phyloP scores from a whole-genome alignment of 2,329 filamentous ascomycete species.

The Magnaporthales sp. region DNA sequence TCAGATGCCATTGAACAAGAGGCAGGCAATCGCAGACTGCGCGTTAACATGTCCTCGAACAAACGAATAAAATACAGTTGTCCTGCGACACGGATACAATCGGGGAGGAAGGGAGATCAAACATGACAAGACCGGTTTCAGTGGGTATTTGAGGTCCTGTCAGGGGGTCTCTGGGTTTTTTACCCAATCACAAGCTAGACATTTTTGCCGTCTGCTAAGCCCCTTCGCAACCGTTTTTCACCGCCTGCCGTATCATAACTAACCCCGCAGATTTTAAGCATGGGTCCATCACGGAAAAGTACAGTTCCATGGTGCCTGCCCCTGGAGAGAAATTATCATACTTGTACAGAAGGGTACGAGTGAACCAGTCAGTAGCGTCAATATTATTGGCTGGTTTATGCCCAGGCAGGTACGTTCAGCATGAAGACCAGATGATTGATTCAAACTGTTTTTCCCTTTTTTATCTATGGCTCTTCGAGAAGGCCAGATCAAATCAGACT shows the following conservation, averaged over 20 bases:
- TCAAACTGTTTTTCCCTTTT: too few relatives aligned
- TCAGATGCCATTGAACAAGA: not conserved
- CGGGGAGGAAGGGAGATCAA: slow-evolving; percentile 3
- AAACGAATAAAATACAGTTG: not conserved
- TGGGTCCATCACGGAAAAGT: not conserved
- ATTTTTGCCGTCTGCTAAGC: not conserved
- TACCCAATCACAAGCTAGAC: not conserved
- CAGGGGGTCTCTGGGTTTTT: not conserved
- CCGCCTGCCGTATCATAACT: not conserved
- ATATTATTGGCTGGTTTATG: not conserved
- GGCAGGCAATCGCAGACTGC: not conserved
- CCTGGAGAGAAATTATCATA: not conserved
- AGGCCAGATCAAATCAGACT: not conserved
- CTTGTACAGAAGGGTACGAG: too few relatives aligned
- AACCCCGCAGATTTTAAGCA: too few relatives aligned
- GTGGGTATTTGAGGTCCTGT: not conserved
- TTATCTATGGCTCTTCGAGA: not conserved
- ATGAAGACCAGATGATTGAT: not conserved
- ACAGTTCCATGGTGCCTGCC: not conserved
- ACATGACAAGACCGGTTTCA: not conserved
- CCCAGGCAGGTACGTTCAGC: not conserved
- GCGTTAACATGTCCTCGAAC: not conserved
- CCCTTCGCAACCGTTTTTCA: not conserved
- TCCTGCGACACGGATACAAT: slow-evolving; percentile 4
- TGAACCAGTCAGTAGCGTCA: not conserved